Base-by-base conservation (phyloP, 768 basidiomycete genomes). In the Lactarius hengduanensis region DNA sequence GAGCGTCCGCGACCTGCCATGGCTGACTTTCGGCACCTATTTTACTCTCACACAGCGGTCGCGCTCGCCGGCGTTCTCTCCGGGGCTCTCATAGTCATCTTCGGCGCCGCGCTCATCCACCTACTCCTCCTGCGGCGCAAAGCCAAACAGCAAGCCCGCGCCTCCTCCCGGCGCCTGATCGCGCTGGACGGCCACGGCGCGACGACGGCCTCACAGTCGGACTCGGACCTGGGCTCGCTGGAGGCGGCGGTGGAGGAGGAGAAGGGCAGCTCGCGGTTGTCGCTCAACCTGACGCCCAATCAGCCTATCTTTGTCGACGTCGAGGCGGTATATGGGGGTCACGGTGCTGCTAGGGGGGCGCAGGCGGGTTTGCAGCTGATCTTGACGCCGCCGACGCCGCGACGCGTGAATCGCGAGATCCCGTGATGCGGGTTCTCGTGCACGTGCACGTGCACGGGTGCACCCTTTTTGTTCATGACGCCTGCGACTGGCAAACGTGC, bases 381-480 rank as follows among this genome's bases (percentile, higher is more conserved):
- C 16, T 47, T 69, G 68, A 69, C 68, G 26, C 68, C 68, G 36
- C 68, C 68, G 20, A 69, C 68, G 28, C 68, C 68, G 13, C 50
- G 50, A 53, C 50, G 50, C 41, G 41, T 18, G 41, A 41, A 41
- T 41, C 41, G 41, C 50, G 50, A 22, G 22, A 22, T 26, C 50
- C 30, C 30, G 56, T 57, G 56, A 57, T 34, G 16, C 55, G 28
- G 4, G 1, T 13, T 9, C 26, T 18, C 56, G 34, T 34, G 30
- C 56, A 57, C 56, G 26, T 26, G 26, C 26, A 26, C n/a, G 56
- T 57, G 38, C 38, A 36, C 36, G 13, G 7, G 30, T 32, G 30
- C 30, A 30, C 4, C 30, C 32, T 10, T 38, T 38, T 38, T 38
- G 7, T 7, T 11, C 36, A 38, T 38, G 36, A 38, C 32, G 0